Base-by-base conservation (phyloP, 2,329 filamentous ascomycete genomes). In the Arachnopeziza araneosa region DNA sequence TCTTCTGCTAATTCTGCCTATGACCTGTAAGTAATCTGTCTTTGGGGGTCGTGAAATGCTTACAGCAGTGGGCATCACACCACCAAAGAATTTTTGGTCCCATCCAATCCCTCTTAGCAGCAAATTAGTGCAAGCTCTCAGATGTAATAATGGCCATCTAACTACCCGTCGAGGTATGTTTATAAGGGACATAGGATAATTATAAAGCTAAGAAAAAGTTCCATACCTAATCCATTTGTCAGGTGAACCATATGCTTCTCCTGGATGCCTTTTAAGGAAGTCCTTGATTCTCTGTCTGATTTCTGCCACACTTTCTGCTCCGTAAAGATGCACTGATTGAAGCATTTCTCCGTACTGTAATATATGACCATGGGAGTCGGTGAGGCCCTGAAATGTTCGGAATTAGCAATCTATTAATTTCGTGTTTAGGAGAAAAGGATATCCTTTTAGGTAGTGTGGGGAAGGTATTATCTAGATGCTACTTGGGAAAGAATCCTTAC, bases 291-390 rank as follows among this genome's bases (percentile, higher is more conserved):
- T 78, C 7, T 67, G 59, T 26, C 80, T 76, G 4, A 86, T 80
- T 26, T 88, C 82, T 0, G 77, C 75, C 63, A 85, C 75, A 5
- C 80, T 81, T n/a, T 73, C 62, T 0, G 81, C 75, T 0, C 83
- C 85, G 66, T 88, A 87, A 2, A 90, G 73, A 66, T 86, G 80
- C 0, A 86, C 86, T 4, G 84, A 86, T 66, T 86, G 81, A 48
- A 89, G 74, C 67, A 87, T 86, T 72, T 89, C 85, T 55, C 84
- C 87, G 69, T 87, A 89, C 66, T 82, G 80, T 21, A 86, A 70
- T 54, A 90, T 74, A 69, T 90, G 87, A 0, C 85, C 87, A 70
- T 90, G 87, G 0, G 85, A 86, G 64, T 90, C 87, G 82, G 86
- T 89, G 1, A 90, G 75, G 0, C 87, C 87, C 0, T 44, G 17